Percentiles rank a stretch among this genome's conserved stretches.
Conservation (phyloP, 2,329 filamentous ascomycete genomes). For the Colletotrichum eremochloae region DNA sequence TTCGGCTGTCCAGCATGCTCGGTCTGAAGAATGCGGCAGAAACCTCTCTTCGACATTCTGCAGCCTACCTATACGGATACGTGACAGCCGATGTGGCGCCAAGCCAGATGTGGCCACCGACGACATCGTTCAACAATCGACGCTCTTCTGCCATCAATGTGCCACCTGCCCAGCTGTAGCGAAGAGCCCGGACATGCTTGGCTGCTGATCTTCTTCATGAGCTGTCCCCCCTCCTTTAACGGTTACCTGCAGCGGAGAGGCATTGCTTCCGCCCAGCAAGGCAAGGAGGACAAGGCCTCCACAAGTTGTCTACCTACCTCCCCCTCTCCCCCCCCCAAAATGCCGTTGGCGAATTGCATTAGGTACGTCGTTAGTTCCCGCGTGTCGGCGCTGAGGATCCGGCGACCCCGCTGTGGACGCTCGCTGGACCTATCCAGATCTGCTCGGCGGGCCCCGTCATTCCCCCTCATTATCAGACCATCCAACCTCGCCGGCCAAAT, state of each 20-base stretch:
- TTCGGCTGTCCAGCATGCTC: not conserved
- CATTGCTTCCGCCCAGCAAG: not conserved
- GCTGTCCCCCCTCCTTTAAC: not conserved
- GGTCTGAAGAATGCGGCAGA: not conserved
- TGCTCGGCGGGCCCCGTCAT: conserved; percentile 3
- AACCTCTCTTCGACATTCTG: conserved; percentile 2
- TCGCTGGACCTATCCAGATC: conserved; percentile 20
- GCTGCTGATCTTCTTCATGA: conserved; percentile 1
- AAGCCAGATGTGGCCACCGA: not conserved
- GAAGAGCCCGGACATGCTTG: not conserved
- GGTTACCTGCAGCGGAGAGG: not conserved
- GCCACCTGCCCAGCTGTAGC: not conserved
- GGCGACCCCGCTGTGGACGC: conserved; percentile 16
- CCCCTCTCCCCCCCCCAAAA: not conserved
- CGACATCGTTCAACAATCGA: not conserved
- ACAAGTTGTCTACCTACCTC: not conserved
- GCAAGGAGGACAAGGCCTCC: not conserved
- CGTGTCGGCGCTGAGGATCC: conserved; percentile 23
- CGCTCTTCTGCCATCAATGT: not conserved
- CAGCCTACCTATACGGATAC: not conserved
- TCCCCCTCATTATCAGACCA: conserved; percentile 24
- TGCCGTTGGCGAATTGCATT: conserved; percentile 6
- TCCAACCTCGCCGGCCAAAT: conserved; percentile 12
- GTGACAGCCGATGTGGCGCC: not conserved
- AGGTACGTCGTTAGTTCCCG: conserved; percentile 14